Conservation (phyloP, 148 eudicot genomes). For the Fallopia convolvulus region DNA sequence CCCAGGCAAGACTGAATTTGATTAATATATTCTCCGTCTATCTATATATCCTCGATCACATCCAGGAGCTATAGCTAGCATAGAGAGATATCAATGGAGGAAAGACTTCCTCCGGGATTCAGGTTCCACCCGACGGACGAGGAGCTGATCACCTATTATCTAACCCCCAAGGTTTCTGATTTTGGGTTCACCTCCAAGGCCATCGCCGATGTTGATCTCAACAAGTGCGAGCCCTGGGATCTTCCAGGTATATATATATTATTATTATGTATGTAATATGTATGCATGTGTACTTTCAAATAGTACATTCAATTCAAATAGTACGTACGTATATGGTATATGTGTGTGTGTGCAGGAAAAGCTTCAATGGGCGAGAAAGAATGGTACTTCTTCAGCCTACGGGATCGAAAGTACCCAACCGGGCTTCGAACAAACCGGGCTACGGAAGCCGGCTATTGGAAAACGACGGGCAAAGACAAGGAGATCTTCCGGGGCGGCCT, state of each 20-base stretch:
- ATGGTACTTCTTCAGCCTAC: constrained; percentile 81
- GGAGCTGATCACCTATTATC: constrained; percentile 65
- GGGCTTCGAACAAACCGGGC: constrained; percentile 86
- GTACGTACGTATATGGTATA: no score
- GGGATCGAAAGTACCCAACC: constrained; percentile 85
- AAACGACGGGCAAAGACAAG: constrained; percentile 88
- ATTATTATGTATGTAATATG: neutral
- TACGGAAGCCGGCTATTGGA: constrained; percentile 91
- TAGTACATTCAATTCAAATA: no score
- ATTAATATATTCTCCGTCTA: no score
- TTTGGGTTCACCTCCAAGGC: constrained; percentile 55
- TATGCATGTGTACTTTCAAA: neutral
- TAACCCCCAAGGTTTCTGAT: constrained; percentile 56
- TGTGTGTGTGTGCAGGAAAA: constrained; percentile 36
- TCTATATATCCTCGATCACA: no score
- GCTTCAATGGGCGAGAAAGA: constrained; percentile 96
- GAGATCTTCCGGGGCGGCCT: constrained; percentile 57
- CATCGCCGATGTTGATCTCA: constrained; percentile 78
- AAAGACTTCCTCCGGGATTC: constrained; percentile 85
- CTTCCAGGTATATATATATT: constrained; percentile 47
- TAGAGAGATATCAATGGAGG: constrained; percentile 38
- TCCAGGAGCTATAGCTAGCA: no score
- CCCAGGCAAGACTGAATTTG: neutral
- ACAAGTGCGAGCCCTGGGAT: constrained; percentile 84
- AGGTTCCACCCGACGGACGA: constrained; percentile 86